Base-by-base conservation (phyloP, 768 basidiomycete species). In the Obba rivulosa region DNA sequence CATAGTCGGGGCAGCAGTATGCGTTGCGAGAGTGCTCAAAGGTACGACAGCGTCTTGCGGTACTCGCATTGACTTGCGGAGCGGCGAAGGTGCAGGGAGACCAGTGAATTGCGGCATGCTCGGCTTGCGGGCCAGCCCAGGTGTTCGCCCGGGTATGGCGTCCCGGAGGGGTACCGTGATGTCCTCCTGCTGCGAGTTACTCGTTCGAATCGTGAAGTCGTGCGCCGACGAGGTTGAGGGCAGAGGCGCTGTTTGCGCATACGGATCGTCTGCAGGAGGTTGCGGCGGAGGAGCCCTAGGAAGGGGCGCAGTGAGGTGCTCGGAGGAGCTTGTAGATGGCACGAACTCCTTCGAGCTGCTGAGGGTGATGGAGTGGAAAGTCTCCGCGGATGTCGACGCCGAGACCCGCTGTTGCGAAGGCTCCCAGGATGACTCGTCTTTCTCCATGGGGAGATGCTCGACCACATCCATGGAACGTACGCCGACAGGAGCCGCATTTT, bases 81-180 rank as follows among this genome's bases (percentile, higher is more conserved):
- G 66, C 3, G 84, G 80, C 43, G 81, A 75, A 2, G 85, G 84
- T 3, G 78, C 81, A 20, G 85, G 84, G 24, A 88, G 71, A n/a
- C 70, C 68, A 1, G 85, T 81, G 56, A 87, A 82, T 35, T 72
- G 70, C 0, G 75, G 46, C 8, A 69, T 48, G 49, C 66, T 68
- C 41, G 63, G 60, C 50, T 77, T 82, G 21, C 72, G 69, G 13
- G 24, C 64, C 46, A 24, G 39, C 2, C 53, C 53, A 4, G 53
- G 53, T 9, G 51, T 54, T 24, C 46, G 49, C 11, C 34, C 57
- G 11, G 65, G 56, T 3, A 66, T 57, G 2, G 58, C 58, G 37
- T 72, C 69, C 7, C 66, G 69, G 18, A 72, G 57, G 14, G 69
- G 73, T 38, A 71, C 59, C 7, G 55, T 61, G 18, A 63, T 62